Evolutionary conservation across 1,284 basidiomycete genomes (phyloP).

Genomic region (Pholiota adiposa): DNA sequence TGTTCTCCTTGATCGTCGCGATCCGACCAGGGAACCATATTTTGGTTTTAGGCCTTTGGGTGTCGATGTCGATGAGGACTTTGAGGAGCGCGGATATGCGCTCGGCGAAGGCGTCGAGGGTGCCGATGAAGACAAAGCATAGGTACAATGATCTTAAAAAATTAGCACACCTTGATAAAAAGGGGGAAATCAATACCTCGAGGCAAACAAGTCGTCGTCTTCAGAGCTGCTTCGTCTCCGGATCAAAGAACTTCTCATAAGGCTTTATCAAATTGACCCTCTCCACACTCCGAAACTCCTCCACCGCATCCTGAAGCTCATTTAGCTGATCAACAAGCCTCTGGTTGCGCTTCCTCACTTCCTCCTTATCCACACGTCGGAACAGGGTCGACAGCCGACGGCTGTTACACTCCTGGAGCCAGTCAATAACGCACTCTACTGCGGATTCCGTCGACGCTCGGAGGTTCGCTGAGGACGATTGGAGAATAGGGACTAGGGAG

Average conservation of each 20-base stretch:
- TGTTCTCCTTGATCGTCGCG: conserved; percentile 33
- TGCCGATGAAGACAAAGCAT: conserved; percentile 46
- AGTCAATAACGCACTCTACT: conserved; percentile 26
- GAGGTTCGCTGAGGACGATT: conserved; percentile 35
- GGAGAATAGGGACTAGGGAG: conserved; percentile 42
- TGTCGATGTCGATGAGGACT: conserved; percentile 36
- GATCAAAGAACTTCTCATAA: conserved; percentile 43
- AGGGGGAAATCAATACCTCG: conserved; percentile 29
- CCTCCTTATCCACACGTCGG: conserved; percentile 17
- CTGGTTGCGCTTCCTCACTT: conserved; percentile 28
- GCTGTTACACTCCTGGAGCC: conserved; percentile 39
- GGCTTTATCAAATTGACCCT: conserved; percentile 39
- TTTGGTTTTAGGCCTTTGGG: conserved; percentile 34
- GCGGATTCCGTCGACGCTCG: conserved; percentile 33
- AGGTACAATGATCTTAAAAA: conserved; percentile 40
- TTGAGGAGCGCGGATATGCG: conserved; percentile 35
- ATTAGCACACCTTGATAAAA: background rate
- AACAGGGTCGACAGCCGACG: conserved; percentile 38
- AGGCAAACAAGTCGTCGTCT: conserved; percentile 38
- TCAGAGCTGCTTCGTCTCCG: conserved; percentile 32
- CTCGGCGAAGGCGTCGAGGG: conserved; percentile 42
- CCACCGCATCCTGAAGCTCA: conserved; percentile 30
- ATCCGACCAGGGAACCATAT: conserved; percentile 46
- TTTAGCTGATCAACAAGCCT: conserved; percentile 26
- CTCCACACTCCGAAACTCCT: conserved; percentile 34